Conservation (phyloP, 139 green algal genomes). For the Chlorella sp. region DNA sequence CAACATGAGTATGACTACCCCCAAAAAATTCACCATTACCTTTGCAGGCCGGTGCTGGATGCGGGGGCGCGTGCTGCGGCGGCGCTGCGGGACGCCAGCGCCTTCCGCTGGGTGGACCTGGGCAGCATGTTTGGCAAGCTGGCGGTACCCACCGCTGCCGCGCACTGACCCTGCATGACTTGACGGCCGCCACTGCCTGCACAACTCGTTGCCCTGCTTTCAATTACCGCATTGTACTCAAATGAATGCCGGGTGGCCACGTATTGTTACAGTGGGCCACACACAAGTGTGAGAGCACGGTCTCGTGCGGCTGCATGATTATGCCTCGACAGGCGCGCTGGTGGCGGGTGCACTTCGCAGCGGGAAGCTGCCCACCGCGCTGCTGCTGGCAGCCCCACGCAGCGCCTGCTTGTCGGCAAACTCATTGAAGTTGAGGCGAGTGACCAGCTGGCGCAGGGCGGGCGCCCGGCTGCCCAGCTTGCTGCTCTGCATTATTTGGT, state of each 20-base stretch:
- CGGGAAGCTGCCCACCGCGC: neutral
- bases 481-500: conserved; percentile 59
- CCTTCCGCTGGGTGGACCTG: conserved; percentile 82
- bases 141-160: too few relatives aligned
- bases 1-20: too few relatives aligned
- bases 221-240: too few relatives aligned
- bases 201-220: too few relatives aligned
- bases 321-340: neutral
- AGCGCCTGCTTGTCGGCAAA: conserved; percentile 2
- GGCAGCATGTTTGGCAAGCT: conserved; percentile 52
- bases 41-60: conserved; percentile 43
- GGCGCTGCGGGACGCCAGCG: conserved; percentile 51
- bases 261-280: too few relatives aligned
- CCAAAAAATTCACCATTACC: too few relatives aligned
- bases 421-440: conserved; percentile 76
- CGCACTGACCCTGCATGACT: too few relatives aligned
- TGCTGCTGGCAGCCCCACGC: neutral
- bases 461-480: conserved; percentile 69
- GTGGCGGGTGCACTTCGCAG: neutral
- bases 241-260: too few relatives aligned
- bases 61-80: conserved; percentile 52
- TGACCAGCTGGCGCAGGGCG: conserved; percentile 82
- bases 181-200: too few relatives aligned
- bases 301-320: neutral
- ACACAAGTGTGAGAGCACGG: too few relatives aligned